phyloP scores from a whole-genome alignment of 1,284 basidiomycete genomes.

The Acaromyces ingoldii region DNA sequence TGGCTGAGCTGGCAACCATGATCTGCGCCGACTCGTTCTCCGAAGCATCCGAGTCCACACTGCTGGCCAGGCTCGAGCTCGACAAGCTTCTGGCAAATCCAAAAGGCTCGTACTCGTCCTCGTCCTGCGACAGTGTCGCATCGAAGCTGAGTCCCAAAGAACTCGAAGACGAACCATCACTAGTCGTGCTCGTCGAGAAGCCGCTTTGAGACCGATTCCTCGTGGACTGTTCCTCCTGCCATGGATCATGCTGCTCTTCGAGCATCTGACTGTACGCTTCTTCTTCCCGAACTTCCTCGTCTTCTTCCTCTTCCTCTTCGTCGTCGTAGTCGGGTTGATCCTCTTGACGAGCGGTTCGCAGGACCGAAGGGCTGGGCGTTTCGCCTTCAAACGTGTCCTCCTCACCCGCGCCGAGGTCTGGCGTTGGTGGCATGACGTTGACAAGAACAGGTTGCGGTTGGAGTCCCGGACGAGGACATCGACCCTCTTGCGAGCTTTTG shows the following conservation, averaged over 20 bases:
- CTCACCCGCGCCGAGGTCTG: constrained; percentile 21
- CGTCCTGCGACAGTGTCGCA: too few relatives aligned
- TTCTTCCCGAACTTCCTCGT: too few relatives aligned
- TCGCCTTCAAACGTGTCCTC: constrained; percentile 8
- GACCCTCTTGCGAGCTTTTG: not conserved
- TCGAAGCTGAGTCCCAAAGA: too few relatives aligned
- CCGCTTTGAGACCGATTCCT: too few relatives aligned
- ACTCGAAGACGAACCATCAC: too few relatives aligned
- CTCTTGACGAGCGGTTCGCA: not conserved
- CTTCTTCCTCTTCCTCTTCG: constrained; percentile 1
- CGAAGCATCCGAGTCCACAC: constrained; percentile 10
- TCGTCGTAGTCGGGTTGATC: constrained; percentile 7
- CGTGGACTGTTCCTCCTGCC: too few relatives aligned
- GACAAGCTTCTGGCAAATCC: constrained; percentile 5
- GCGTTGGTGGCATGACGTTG: constrained; percentile 44
- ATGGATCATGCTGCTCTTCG: too few relatives aligned
- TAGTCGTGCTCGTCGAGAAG: too few relatives aligned
- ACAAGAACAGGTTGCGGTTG: constrained; percentile 28
- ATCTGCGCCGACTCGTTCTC: constrained; percentile 18
- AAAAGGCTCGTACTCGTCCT: constrained; percentile 6
- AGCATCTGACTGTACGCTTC: too few relatives aligned
- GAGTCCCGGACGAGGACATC: too few relatives aligned
- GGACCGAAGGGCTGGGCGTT: constrained; percentile 1
- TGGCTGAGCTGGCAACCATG: constrained; percentile 9
- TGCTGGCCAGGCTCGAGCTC: not conserved